Evolutionary conservation across 2,329 filamentous ascomycete species (phyloP).

Genomic region (Colletotrichum acutatum): DNA sequence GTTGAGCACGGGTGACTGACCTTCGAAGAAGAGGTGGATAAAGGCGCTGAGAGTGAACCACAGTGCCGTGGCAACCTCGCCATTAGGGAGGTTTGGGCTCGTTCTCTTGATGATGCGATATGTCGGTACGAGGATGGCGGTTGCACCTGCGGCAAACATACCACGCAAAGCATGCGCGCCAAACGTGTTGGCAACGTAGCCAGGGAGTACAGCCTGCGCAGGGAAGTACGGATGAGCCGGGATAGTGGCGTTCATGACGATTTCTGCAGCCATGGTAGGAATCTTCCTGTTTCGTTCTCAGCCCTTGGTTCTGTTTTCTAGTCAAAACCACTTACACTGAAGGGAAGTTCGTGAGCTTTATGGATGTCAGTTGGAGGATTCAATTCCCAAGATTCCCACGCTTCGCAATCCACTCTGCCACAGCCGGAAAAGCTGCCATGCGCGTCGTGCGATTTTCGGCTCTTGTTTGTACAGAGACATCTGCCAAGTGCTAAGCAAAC

Average conservation of each 20-base stretch:
- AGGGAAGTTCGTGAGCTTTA: neutral
- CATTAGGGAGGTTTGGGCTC: conserved; percentile 61
- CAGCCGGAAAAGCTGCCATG: conserved; percentile 8
- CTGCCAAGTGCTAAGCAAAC: neutral
- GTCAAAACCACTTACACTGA: neutral
- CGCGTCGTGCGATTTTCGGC: conserved; percentile 21
- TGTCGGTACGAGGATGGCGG: conserved; percentile 67
- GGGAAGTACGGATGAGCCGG: conserved; percentile 77
- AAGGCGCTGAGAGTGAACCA: conserved; percentile 81
- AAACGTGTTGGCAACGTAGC: conserved; percentile 75
- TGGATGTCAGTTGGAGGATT: neutral
- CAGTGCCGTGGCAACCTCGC: conserved; percentile 70
- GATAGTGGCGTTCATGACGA: conserved; percentile 20
- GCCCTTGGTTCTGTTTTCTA: neutral
- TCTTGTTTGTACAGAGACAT: neutral
- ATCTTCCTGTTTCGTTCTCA: neutral
- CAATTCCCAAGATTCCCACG: no score
- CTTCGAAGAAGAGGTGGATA: conserved; percentile 57
- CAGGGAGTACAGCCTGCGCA: conserved; percentile 67
- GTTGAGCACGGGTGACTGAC: conserved; percentile 32
- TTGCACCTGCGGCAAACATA: conserved; percentile 68
- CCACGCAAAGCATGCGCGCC: conserved; percentile 67
- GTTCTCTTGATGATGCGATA: conserved; percentile 62
- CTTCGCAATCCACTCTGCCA: neutral
- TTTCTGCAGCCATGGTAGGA: neutral